Conservation (phyloP, 2,329 filamentous ascomycete species). For the Coniochaeta pulveracea region DNA sequence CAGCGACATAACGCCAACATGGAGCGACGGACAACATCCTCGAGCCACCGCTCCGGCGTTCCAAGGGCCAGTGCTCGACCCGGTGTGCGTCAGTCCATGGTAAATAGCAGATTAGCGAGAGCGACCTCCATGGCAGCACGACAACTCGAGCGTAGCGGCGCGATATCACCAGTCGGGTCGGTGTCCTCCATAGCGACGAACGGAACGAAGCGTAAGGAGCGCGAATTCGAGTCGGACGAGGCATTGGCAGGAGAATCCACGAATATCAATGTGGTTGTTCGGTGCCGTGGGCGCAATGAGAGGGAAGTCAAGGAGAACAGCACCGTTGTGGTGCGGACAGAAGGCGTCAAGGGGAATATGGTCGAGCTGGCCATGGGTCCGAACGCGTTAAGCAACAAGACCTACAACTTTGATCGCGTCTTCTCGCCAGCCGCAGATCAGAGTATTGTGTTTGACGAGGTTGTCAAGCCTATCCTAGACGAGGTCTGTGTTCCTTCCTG, state of each 20-base stretch:
- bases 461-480: constrained; percentile 83
- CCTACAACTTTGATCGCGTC: constrained; percentile 93
- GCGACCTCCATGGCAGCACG: constrained; percentile 12
- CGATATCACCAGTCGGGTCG: constrained; percentile 62
- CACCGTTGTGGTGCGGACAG: constrained; percentile 78
- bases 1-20: constrained; percentile 14
- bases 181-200: constrained; percentile 44
- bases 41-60: constrained; percentile 9
- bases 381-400: constrained; percentile 87
- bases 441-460: constrained; percentile 87
- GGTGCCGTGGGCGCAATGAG: constrained; percentile 85
- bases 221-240: constrained; percentile 59
- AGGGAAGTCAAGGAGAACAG: constrained; percentile 92
- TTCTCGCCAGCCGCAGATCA: constrained; percentile 94
- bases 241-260: constrained; percentile 63
- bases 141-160: constrained; percentile 26
- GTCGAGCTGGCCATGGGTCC: constrained; percentile 88
- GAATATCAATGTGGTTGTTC: constrained; percentile 95
- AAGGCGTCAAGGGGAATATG: constrained; percentile 75
- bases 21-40: constrained; percentile 18
- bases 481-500: constrained; percentile 48
- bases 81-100: neutral
- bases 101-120: constrained; percentile 4
- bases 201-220: constrained; percentile 73
- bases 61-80: constrained; percentile 17